A percentile compares a stretch with the other conserved stretches of the same genome.
These are phyloP conservation scores for Cordia subcordata DNA, from an alignment of 257 asterid genomes.

Conservation along the genomic window DNA sequence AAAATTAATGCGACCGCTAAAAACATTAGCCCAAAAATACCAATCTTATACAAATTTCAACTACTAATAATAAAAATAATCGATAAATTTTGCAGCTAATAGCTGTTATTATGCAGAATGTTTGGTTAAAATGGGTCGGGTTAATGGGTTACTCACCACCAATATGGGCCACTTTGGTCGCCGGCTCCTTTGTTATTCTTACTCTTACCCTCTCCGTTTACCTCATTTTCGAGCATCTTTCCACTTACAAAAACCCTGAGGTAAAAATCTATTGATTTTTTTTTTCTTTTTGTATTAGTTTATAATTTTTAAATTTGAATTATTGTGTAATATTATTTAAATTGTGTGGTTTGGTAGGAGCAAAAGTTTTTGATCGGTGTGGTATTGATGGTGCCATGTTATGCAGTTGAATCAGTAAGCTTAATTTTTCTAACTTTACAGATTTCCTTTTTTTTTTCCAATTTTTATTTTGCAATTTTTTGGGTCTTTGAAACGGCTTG, in stretches of 20 bases:
- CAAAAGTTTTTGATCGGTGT: conserved; percentile 94
- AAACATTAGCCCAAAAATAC: too few relatives aligned
- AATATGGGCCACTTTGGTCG: conserved; percentile 75
- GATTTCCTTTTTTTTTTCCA: not conserved
- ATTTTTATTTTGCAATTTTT: conserved; percentile 8
- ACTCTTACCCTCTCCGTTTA: conserved; percentile 66
- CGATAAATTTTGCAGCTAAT: too few relatives aligned
- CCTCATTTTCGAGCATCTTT: conserved; percentile 80
- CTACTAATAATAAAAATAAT: too few relatives aligned
- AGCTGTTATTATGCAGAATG: too few relatives aligned
- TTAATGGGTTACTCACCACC: conserved; percentile 48
- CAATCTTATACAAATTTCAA: too few relatives aligned
- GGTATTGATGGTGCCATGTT: conserved; percentile 85
- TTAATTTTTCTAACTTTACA: not conserved
- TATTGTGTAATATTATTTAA: too few relatives aligned
- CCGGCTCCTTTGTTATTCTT: conserved; percentile 54
- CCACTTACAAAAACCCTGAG: conserved; percentile 95
- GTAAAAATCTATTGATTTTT: too few relatives aligned
- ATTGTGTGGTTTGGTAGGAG: conserved; percentile 44
- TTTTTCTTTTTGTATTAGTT: too few relatives aligned
- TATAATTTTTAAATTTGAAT: too few relatives aligned
- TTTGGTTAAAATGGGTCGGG: conserved; percentile 32
- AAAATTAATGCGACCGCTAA: too few relatives aligned
- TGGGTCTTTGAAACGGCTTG: not conserved
- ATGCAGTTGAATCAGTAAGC: conserved; percentile 86